Evolutionary conservation across 2,329 filamentous ascomycete genomes (phyloP), one percentile per base, ranked within the genome.

Genomic region (Berkeleyomyces basicola): DNA sequence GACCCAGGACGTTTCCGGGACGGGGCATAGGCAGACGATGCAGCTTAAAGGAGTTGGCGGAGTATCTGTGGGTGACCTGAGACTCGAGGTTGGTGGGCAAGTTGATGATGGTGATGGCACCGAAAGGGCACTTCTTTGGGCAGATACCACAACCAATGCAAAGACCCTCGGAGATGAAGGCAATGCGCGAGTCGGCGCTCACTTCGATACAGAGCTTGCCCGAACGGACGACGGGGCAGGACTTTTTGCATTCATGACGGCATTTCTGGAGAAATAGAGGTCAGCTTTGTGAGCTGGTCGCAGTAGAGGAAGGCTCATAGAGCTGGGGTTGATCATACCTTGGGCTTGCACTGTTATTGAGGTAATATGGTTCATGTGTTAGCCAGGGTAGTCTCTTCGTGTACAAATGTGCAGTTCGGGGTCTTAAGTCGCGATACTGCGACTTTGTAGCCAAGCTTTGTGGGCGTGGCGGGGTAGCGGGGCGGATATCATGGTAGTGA

Each of bases 91-190:
- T 99, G 74, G 93, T 99, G 69, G 95, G 93, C 80, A 99, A 79
- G 79, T 99, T 99, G 90, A 99, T 99, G 75, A 99, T 99, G 74
- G 92, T 95, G 77, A 99, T 99, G 70, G 93, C 93, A 72, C 91
- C 87, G 76, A 99, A 99, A 14, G 93, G 93, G 75, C 93, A 99
- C 76, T 97, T 97, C 80, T 99, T 99, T 53, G 92, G 90, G 76
- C 95, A 99, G 78, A 99, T 99, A 85, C 93, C 95, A 73, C 95
- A 99, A 75, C 93, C 93, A 71, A 97, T 96, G 74, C 92, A 96
- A 66, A 96, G 84, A 67, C 84, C 84, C 76, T 99, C 93, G 68
- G 92, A 97, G 71, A 99, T 95, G 81, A 96, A 99, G 73, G 93
- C 93, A 70, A 99, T 92, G 72, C 92, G 92, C 68, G 92, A 95